Conservation (phyloP, 1,284 basidiomycete species). For the Ustilago curta region DNA sequence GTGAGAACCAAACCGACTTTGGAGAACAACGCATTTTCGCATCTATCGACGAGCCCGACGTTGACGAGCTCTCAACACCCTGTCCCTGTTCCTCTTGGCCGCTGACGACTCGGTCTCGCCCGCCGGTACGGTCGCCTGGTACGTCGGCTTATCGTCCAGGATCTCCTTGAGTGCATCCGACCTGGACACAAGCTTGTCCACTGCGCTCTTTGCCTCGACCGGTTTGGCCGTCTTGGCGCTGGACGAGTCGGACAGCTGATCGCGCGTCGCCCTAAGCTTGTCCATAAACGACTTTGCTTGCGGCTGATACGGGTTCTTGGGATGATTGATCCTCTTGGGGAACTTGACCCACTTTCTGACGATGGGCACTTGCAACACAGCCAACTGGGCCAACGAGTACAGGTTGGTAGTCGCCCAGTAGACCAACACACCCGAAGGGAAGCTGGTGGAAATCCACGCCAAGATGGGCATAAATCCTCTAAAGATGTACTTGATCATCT, state of each 20-base stretch:
- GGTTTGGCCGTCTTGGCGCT: constrained; percentile 11
- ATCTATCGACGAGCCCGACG: constrained; percentile 37
- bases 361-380: constrained; percentile 47
- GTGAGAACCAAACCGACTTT: no score
- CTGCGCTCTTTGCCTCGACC: constrained; percentile 1
- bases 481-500: constrained; percentile 80
- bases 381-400: constrained; percentile 73
- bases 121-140: constrained; percentile 15
- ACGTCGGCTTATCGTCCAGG: constrained; percentile 35
- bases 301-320: constrained; percentile 45
- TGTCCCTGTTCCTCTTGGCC: constrained; percentile 23
- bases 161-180: constrained; percentile 47
- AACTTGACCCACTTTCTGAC: constrained; percentile 47
- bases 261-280: constrained; percentile 27
- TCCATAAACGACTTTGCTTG: constrained; percentile 46
- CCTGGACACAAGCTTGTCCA: constrained; percentile 1
- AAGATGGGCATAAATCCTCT: constrained; percentile 75
- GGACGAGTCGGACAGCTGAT: constrained; percentile 18
- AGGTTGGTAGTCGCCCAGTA: constrained; percentile 74
- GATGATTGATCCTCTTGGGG: constrained; percentile 51
- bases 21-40: no score
- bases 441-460: constrained; percentile 75
- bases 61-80: constrained; percentile 43
- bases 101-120: constrained; percentile 7
- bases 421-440: constrained; percentile 75